Evolutionary conservation across 2,329 filamentous ascomycete species (phyloP), one percentile per base, ranked within the genome.

Genomic region (Penicillium fuscoglaucum): DNA sequence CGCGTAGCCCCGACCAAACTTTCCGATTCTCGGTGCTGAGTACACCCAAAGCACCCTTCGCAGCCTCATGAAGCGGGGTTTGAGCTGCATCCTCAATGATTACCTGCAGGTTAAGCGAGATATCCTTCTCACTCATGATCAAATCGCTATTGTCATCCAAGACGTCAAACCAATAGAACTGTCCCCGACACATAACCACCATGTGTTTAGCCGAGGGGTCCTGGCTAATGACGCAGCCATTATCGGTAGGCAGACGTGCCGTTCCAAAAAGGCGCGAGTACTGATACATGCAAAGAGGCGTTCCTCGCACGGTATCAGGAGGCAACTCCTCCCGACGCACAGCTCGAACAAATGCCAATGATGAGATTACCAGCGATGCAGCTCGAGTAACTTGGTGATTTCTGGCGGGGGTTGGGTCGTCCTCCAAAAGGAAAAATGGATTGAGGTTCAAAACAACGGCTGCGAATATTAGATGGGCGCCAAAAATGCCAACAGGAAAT

Each of bases 161-260:
- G 2, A 97, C 93, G 74, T 99, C 95, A 68, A 99, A 99, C 93
- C 93, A 98, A 77, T 99, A 99, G 70, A 98, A 93, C 66, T 99
- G 95, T 1, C 95, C 95, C 64, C 93, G 90, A 71, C 91, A 96
- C 77, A 98, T 83, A 44, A 98, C 91, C 10, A 97, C 90, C 39
- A 99, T 82, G 74, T 99, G 95, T 77, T 92, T 96, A 4, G 93
- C 91, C n/a, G 88, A 85, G 0, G 92, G 90, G 69, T 98, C 93
- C 72, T 98, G 93, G 63, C 93, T 92, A 69, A 99, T 98, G 67
- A 96, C 90, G 73, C 95, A 99, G 6, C 95, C 95, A 71, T 95
- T 88, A 31, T 96, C 91, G 0, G 93, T 98, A 0, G 95, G 95
- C 9, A 99, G 90, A 65, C 95, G 87, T 46, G 95, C 93, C 1